These are phyloP conservation scores for Clathrospora elynae DNA, from an alignment of 2,329 filamentous ascomycete genomes.

Conservation along the genomic window DNA sequence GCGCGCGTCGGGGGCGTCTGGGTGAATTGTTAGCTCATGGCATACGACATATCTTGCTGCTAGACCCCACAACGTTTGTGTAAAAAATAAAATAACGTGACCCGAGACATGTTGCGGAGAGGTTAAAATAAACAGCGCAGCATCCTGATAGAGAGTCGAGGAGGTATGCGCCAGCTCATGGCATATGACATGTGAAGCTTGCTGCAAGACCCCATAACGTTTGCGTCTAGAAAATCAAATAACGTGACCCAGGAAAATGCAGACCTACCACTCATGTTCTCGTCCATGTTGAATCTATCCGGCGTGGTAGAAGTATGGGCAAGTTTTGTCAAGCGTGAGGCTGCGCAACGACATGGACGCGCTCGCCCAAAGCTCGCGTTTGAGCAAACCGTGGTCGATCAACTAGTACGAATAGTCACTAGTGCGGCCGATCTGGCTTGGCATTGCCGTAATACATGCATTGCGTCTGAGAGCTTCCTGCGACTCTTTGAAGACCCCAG, in stretches of 20 bases:
- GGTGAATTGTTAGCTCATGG: constrained; percentile 10
- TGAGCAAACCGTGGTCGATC: constrained; percentile 11
- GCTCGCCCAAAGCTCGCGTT: constrained; percentile 25
- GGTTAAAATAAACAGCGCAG: not conserved
- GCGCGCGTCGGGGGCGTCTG: constrained; percentile 50
- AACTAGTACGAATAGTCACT: constrained; percentile 9
- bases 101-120: no score
- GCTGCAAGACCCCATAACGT: not conserved
- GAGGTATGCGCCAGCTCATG: constrained; percentile 3
- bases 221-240: not conserved
- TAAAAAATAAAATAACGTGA: no score
- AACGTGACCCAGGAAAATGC: no score
- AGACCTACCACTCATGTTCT: constrained; percentile 46
- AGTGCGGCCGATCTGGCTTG: constrained; percentile 21
- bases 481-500: constrained; percentile 49
- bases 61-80: no score
- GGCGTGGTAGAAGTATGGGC: not conserved
- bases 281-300: constrained; percentile 38
- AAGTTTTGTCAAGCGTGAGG: constrained; percentile 4
- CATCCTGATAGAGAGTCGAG: not conserved
- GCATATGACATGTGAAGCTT: not conserved
- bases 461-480: constrained; percentile 19
- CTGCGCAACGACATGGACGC: constrained; percentile 18
- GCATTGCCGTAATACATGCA: constrained; percentile 26
- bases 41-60: no score